phyloP scores from a whole-genome alignment of 306 rosid genomes.

The Alnus rubra region DNA sequence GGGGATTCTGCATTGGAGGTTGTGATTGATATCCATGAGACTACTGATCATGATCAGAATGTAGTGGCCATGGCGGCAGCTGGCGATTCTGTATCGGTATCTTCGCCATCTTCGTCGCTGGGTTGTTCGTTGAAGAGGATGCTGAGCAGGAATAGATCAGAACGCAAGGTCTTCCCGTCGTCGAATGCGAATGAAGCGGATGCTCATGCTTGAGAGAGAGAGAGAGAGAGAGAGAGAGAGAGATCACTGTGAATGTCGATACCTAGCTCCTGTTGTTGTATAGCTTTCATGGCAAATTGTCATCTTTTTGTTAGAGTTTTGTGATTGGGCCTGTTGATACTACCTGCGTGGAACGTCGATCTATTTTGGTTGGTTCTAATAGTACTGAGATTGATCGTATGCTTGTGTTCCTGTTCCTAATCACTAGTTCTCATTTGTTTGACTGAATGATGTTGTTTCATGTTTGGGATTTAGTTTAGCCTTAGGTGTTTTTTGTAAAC shows the following conservation, averaged over 20 bases:
- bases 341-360: neutral
- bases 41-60: neutral
- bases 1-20: slow-evolving; percentile 36
- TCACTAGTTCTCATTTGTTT: neutral
- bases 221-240: slow-evolving; percentile 11
- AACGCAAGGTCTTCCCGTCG: slow-evolving; percentile 50
- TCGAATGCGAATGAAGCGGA: slow-evolving; percentile 34
- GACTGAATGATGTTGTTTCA: too few relatives aligned
- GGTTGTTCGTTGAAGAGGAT: slow-evolving; percentile 74
- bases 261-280: neutral
- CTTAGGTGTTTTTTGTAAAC: too few relatives aligned
- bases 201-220: slow-evolving; percentile 25
- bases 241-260: neutral
- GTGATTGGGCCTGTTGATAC: slow-evolving; percentile 13
- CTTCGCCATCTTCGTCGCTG: slow-evolving; percentile 46
- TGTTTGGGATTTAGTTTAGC: too few relatives aligned
- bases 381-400: neutral
- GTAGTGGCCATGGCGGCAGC: neutral
- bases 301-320: neutral
- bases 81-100: slow-evolving; percentile 28
- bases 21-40: slow-evolving; percentile 35
- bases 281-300: slow-evolving; percentile 15
- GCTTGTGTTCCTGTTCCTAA: neutral
- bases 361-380: neutral
- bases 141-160: slow-evolving; percentile 43